Conservation (phyloP, 768 basidiomycete species). For the Leccinellum albellum region DNA sequence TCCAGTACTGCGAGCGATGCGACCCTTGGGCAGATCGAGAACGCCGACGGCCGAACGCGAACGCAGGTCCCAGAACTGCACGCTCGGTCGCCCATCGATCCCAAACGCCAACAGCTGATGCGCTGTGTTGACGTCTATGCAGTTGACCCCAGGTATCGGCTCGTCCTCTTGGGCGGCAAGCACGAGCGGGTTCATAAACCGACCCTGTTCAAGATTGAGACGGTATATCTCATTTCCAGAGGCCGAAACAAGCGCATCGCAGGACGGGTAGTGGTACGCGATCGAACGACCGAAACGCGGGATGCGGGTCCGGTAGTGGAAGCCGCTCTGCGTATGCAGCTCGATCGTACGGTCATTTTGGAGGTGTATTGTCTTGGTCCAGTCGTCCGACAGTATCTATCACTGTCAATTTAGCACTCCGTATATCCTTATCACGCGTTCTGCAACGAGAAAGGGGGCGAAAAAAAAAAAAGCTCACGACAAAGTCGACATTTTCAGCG, state of each 20-base stretch:
- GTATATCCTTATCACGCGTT: not conserved
- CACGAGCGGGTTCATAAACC: slow-evolving; percentile 79
- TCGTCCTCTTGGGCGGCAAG: slow-evolving; percentile 49
- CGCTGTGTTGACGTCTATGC: slow-evolving; percentile 87
- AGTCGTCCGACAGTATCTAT: slow-evolving; percentile 93
- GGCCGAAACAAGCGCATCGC: slow-evolving; percentile 82
- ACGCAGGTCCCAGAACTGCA: slow-evolving; percentile 96
- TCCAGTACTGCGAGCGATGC: slow-evolving; percentile 44
- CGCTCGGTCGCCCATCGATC: slow-evolving; percentile 78
- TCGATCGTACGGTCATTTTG: slow-evolving; percentile 95
- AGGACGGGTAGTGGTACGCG: slow-evolving; percentile 91
- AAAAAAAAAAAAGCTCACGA: slow-evolving; percentile 59
- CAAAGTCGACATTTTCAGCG: slow-evolving; percentile 96
- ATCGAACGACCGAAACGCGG: slow-evolving; percentile 90
- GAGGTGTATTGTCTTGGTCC: slow-evolving; percentile 97
- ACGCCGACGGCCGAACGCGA: slow-evolving; percentile 73
- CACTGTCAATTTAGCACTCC: slow-evolving; percentile 1
- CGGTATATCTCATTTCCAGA: slow-evolving; percentile 88
- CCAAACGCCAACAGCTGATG: slow-evolving; percentile 91
- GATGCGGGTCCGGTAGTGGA: slow-evolving; percentile 91
- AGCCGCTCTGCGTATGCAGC: slow-evolving; percentile 89
- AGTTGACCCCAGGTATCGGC: slow-evolving; percentile 80
- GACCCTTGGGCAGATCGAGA: slow-evolving; percentile 54
- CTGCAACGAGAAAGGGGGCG: not conserved
- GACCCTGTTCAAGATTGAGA: slow-evolving; percentile 92